Evolutionary conservation across 805 yeast species (phyloP).

Genomic region (Ogataea pilisensis): DNA sequence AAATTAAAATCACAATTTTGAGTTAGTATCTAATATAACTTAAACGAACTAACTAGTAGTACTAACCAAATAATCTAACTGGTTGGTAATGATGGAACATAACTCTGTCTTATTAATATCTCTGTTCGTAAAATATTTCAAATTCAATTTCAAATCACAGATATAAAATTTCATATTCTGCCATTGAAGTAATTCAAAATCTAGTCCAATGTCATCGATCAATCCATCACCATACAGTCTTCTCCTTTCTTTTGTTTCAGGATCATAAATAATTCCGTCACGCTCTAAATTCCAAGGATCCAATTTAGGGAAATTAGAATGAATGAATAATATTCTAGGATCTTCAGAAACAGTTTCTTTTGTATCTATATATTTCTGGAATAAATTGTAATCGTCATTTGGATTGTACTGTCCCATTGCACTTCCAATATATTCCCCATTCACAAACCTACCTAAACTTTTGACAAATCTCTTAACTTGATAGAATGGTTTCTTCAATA

Average conservation of each 20-base stretch:
- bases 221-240: conserved; percentile 58
- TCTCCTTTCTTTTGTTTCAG: conserved; percentile 42
- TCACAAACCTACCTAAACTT: conserved; percentile 49
- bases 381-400: conserved; percentile 46
- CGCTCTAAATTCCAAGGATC: conserved; percentile 53
- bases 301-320: conserved; percentile 64
- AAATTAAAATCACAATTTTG: no score
- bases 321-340: conserved; percentile 49
- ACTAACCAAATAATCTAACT: conserved; percentile 36
- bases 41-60: conserved; percentile 4
- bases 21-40: no score
- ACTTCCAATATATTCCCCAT: conserved; percentile 52
- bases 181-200: conserved; percentile 60
- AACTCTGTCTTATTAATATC: conserved; percentile 35
- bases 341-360: conserved; percentile 16
- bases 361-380: conserved; percentile 21
- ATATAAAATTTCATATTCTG: conserved; percentile 48
- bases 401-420: conserved; percentile 80
- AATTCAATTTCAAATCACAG: conserved; percentile 45
- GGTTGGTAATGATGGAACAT: conserved; percentile 48
- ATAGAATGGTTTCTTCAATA: conserved; percentile 54
- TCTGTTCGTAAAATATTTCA: conserved; percentile 39
- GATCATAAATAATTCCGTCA: conserved; percentile 37
- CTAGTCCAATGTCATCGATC: conserved; percentile 47
- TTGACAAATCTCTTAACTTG: conserved; percentile 53